A percentile compares a stretch with the other conserved stretches of the same genome.
phyloP scores from a whole-genome alignment of 176 grass and related monocot species.

The Aegilops longissima region DNA sequence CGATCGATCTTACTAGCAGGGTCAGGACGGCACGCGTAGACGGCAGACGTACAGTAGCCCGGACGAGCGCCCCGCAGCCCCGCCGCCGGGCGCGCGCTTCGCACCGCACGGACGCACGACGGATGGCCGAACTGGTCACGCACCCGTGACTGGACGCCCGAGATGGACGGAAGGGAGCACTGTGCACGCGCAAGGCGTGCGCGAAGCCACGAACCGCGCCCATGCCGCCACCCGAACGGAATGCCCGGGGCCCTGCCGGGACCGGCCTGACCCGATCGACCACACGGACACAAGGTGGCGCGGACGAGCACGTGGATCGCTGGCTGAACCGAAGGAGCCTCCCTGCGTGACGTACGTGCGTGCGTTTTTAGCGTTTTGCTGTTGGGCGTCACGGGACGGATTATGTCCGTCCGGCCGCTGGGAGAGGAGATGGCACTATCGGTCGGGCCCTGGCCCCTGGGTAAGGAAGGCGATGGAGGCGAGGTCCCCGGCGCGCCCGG shows the following conservation, averaged over 20 bases:
- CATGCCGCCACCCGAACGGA: not conserved
- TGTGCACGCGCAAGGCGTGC: not conserved
- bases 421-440: not conserved
- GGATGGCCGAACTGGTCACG: too few relatives aligned
- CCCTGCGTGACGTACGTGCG: not conserved
- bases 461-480: not conserved
- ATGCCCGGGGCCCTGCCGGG: not conserved
- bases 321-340: not conserved
- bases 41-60: not conserved
- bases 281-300: not conserved
- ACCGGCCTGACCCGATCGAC: not conserved
- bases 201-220: not conserved
- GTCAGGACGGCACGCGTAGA: too few relatives aligned
- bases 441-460: not conserved
- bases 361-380: constrained; percentile 3
- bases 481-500: not conserved
- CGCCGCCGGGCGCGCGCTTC: not conserved
- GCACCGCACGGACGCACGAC: not conserved
- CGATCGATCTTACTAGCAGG: too few relatives aligned
- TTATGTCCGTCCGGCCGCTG: not conserved
- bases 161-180: not conserved
- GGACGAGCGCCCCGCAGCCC: not conserved
- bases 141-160: not conserved
- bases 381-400: not conserved
- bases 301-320: not conserved